Evolutionary conservation across 225 moss, liverwort and hornwort species (phyloP).

Genomic region (Pleurozium schreberi): DNA sequence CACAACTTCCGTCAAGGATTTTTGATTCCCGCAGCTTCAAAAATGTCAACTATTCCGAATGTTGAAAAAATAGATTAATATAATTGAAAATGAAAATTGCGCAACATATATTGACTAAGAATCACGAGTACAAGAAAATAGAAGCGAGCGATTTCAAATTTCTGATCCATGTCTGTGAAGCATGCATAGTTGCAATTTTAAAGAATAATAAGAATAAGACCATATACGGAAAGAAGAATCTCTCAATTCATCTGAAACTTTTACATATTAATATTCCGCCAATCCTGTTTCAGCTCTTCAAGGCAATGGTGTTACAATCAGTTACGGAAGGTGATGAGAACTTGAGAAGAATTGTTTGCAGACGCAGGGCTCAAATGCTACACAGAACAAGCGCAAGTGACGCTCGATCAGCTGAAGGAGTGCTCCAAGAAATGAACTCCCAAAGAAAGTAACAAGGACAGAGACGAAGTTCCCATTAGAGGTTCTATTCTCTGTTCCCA

Average conservation of each 20-base stretch:
- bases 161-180: background rate
- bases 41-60: background rate
- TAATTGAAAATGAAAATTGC: background rate
- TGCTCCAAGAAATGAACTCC: background rate
- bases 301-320: background rate
- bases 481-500: too few species aligned
- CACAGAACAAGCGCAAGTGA: background rate
- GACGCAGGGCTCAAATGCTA: background rate
- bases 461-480: slow-evolving; percentile 6
- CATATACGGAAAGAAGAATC: background rate
- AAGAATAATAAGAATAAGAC: background rate
- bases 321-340: background rate
- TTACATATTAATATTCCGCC: background rate
- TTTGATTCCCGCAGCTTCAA: background rate
- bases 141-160: background rate
- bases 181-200: background rate
- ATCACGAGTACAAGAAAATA: too few species aligned
- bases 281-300: background rate
- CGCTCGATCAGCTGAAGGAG: background rate
- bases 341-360: background rate
- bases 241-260: background rate
- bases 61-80: background rate
- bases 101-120: background rate
- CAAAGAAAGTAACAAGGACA: background rate
- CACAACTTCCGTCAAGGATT: background rate